These are phyloP conservation scores for Aspergillus taichungensis DNA, from an alignment of 495 filamentous ascomycete genomes.

Conservation along the genomic window DNA sequence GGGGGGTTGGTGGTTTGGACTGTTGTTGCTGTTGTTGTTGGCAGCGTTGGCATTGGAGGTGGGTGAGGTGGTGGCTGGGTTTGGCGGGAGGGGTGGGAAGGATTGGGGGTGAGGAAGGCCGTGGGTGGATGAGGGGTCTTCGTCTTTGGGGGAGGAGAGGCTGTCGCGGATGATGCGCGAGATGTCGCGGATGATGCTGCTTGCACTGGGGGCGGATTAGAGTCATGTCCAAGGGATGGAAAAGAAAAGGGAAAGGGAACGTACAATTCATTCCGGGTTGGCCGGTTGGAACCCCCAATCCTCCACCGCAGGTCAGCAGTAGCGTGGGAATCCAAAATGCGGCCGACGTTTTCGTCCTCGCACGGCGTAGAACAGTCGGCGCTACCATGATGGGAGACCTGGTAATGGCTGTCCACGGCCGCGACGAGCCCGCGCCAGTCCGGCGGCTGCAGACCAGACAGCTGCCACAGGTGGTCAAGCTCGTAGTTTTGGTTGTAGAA, in stretches of 20 bases:
- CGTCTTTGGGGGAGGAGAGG: conserved; percentile 20
- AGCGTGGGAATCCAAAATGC: conserved; percentile 26
- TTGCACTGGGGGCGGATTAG: conserved; percentile 23
- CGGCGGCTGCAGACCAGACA: conserved; percentile 37
- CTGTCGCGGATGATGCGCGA: conserved; percentile 36
- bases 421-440: conserved; percentile 39
- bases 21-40: conserved; percentile 1
- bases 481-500: conserved; percentile 32
- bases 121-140: too few relatives aligned
- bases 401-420: conserved; percentile 40
- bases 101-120: too few relatives aligned
- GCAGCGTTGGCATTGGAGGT: conserved; percentile 7
- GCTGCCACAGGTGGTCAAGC: conserved; percentile 34
- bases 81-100: conserved; percentile 1
- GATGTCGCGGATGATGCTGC: conserved; percentile 35
- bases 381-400: conserved; percentile 27
- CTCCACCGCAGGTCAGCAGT: conserved; percentile 27
- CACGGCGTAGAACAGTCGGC: conserved; percentile 22
- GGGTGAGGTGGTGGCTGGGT: conserved; percentile 10
- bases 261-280: conserved; percentile 37
- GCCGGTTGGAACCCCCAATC: conserved; percentile 23
- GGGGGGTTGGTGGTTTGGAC: too few relatives aligned
- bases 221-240: not conserved
- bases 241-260: conserved; percentile 4
- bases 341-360: conserved; percentile 27